phyloP scores from a whole-genome alignment of 2,329 filamentous ascomycete genomes.

The Penicillium concentricum region DNA sequence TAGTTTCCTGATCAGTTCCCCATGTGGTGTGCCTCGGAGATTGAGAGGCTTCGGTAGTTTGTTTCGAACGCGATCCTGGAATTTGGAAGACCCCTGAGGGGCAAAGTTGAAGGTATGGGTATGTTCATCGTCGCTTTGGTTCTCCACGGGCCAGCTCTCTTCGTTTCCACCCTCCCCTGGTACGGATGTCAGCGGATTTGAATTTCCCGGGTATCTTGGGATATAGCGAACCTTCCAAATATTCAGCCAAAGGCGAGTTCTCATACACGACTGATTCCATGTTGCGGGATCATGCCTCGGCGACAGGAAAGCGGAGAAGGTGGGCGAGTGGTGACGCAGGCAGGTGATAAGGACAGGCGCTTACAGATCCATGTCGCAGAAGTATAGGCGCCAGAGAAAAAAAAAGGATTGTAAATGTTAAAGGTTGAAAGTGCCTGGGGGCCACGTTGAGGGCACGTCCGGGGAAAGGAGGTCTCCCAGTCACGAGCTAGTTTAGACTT shows the following conservation, averaged over 20 bases:
- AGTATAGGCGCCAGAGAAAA: slow-evolving; percentile 3
- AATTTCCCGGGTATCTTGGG: not conserved
- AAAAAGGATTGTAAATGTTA: not conserved
- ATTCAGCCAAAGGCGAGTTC: slow-evolving; percentile 82
- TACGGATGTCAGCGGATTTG: slow-evolving; percentile 12
- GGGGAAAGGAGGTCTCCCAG: slow-evolving; percentile 27
- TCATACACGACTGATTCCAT: slow-evolving; percentile 90
- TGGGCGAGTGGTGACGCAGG: slow-evolving; percentile 52
- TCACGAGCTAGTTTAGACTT: slow-evolving; percentile 25
- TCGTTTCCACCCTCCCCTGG: slow-evolving; percentile 49
- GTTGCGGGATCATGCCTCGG: slow-evolving; percentile 36
- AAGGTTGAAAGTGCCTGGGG: slow-evolving; percentile 7
- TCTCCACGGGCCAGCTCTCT: slow-evolving; percentile 38
- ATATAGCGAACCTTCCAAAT: slow-evolving; percentile 72
- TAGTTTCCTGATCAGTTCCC: slow-evolving; percentile 38
- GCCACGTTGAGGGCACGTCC: slow-evolving; percentile 23
- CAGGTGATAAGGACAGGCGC: slow-evolving; percentile 70
- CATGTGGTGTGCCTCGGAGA: slow-evolving; percentile 30
- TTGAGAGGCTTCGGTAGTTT: slow-evolving; percentile 51
- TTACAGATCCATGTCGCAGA: slow-evolving; percentile 18
- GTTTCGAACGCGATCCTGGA: slow-evolving; percentile 50
- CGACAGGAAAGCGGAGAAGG: slow-evolving; percentile 16
- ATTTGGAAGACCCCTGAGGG: slow-evolving; percentile 50
- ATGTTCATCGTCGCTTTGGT: slow-evolving; percentile 30
- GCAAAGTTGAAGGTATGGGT: slow-evolving; percentile 45